A percentile compares a stretch with the other conserved stretches of the same genome.
Evolutionary conservation across 352 stramenopile species (phyloP).

Genomic region (Phytophthora pseudosyringae): DNA sequence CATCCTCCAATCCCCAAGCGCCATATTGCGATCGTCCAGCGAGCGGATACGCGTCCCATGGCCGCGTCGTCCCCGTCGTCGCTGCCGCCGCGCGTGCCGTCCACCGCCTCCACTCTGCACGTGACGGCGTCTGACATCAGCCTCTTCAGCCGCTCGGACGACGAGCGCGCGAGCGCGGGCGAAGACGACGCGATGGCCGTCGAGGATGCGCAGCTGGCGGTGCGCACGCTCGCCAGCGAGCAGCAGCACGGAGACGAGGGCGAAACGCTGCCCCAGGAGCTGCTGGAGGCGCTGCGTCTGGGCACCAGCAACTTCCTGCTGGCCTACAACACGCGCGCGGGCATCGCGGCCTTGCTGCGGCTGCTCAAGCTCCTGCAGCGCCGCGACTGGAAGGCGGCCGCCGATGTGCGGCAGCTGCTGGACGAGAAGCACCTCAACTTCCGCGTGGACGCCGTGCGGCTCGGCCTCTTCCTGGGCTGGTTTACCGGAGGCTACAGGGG

Average conservation of each 20-base stretch:
- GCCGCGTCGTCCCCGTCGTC: conserved; percentile 13
- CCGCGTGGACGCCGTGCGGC: conserved; percentile 83
- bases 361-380: conserved; percentile 72
- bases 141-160: conserved; percentile 43
- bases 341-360: conserved; percentile 75
- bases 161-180: conserved; percentile 18
- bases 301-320: conserved; percentile 87
- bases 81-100: conserved; percentile 34
- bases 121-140: conserved; percentile 52
- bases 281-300: conserved; percentile 74
- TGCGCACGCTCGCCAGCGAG: conserved; percentile 34
- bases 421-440: conserved; percentile 82
- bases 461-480: conserved; percentile 87
- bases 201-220: conserved; percentile 29
- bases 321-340: conserved; percentile 87
- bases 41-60: conserved; percentile 6
- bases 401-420: conserved; percentile 68
- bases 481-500: conserved; percentile 84
- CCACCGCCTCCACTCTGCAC: conserved; percentile 36
- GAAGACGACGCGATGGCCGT: conserved; percentile 13
- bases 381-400: conserved; percentile 53
- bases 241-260: conserved; percentile 30
- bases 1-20: conserved; percentile 23
- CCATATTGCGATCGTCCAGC: conserved; percentile 14
- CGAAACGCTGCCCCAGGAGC: conserved; percentile 53